Base-by-base conservation (phyloP, 2,329 filamentous ascomycete genomes). In the Neospermospora avenae region DNA sequence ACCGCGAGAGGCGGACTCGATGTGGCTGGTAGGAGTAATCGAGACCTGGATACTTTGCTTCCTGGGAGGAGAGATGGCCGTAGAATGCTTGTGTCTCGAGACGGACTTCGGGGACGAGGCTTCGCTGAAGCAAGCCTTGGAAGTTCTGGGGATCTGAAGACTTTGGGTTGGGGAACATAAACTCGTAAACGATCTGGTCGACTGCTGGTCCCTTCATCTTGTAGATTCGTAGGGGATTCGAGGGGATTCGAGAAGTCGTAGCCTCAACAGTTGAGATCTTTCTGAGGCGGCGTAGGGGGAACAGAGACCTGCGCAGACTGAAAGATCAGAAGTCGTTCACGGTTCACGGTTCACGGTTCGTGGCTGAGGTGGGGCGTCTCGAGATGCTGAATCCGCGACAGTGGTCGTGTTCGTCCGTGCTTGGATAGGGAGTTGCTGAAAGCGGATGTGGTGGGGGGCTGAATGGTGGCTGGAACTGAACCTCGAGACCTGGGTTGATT, bases 41-140 rank as follows among this genome's bases (percentile, higher is more conserved):
- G 58, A 93, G 83, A 31, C 89, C 89, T 0, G 89, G 89, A 67
- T 93, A 93, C 68, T 90, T 90, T 66, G 89, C 89, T 77, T 93
- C 89, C 67, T 88, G 84, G 25, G 87, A 91, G 71, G 90, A 86
- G 65, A 93, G 83, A 70, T 90, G 87, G 67, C 89, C 89, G 74
- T 91, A 93, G 76, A 90, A 93, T 55, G 86, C 70, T 60, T 71
- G 70, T 1, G 90, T 90, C 74, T 93, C 89, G 71, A 89, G 86
- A 60, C 89, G 87, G 60, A 93, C 89, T 77, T 93, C 89, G 65
- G 71, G 70, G 53, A 93, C 87, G 52, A 93, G 82, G 73, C 85
- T 82, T 61, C 87, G 84, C 67, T 87, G 84, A 49, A 93, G 81
- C 45, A 92, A 82, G 44, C 81, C 81, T 58, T 85, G 81, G 76